Evolutionary conservation across 768 basidiomycete genomes (phyloP).

Genomic region (Kwoniella bestiolae): DNA sequence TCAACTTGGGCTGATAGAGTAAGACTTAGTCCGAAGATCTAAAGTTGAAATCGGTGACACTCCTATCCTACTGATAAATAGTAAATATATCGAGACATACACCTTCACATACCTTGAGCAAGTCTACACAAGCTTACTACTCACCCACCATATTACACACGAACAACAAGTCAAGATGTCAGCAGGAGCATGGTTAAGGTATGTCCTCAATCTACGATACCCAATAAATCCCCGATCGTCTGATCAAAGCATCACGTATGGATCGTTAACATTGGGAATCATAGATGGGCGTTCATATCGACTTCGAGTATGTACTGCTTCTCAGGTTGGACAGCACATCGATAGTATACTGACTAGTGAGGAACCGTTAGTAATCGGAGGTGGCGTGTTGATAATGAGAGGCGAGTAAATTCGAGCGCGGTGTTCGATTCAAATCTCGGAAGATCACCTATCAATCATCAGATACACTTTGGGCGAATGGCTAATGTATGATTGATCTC

Average conservation of each 20-base stretch:
- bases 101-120: background rate
- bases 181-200: constrained; percentile 24
- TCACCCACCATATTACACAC: too few species aligned
- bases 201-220: background rate
- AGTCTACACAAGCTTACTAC: background rate
- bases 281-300: constrained; percentile 31
- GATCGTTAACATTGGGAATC: background rate
- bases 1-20: background rate
- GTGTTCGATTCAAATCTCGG: too few species aligned
- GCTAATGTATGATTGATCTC: too few species aligned
- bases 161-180: too few species aligned
- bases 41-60: background rate
- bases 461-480: too few species aligned
- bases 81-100: background rate
- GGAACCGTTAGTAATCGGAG: constrained; percentile 42
- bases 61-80: background rate
- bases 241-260: background rate
- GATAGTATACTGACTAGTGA: too few species aligned
- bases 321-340: too few species aligned
- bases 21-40: too few species aligned
- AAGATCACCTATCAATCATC: too few species aligned
- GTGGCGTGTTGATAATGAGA: constrained; percentile 50
- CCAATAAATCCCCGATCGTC: background rate
- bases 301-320: constrained; percentile 28
- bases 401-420: constrained; percentile 31